Base-by-base conservation (phyloP, 192 early-diverging fungal genomes). In the Coemansia sp. region DNA sequence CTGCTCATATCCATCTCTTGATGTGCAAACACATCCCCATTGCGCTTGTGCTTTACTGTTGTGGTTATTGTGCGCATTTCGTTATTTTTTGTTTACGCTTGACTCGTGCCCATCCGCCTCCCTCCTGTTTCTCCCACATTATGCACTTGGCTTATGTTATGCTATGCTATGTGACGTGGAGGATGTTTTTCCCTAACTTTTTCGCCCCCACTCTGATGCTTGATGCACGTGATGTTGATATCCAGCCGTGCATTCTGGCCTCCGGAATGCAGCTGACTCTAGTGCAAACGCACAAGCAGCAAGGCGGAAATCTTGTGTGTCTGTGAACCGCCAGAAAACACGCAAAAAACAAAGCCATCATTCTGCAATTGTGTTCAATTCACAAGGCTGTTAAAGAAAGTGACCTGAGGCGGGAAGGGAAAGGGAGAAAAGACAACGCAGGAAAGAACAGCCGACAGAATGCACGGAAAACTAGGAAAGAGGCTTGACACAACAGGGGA, bases 1-100 rank as follows among this genome's bases (percentile, higher is more conserved):
- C 56, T 58, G 56, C 56, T 15, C 6, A 58, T 23, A 39, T 39
- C 38, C 56, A 58, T 58, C 37, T 38, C 56, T 58, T 58, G 56
- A 41, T 39, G n/a, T 58, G 6, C 23, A 58, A 8, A 58, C 2
- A 1, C n/a, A 23, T 19, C 56, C 56, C 56, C 15, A 57, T 57
- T 53, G 19, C 50, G 19, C 21, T 53, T 53, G 50, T 53, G 50
- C 11, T 6, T 53, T 53, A 53, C 50, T 53, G 50, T 21, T 6
- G 19, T 53, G 6, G 11, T 23, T 53, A 19, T 53, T 53, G 7
- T 12, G 12, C 19, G 16, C 50, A 1, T 23, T 5, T 21, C 5
- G n/a, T 49, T 6, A 49, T 50, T 50, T 5, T 53, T 53, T 53
- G 50, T 53, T 53, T 53, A 53, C 19, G 50, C 50, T 53, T 53